phyloP scores from a whole-genome alignment of 1,284 basidiomycete genomes.

The Ceratobasidium papillatum region DNA sequence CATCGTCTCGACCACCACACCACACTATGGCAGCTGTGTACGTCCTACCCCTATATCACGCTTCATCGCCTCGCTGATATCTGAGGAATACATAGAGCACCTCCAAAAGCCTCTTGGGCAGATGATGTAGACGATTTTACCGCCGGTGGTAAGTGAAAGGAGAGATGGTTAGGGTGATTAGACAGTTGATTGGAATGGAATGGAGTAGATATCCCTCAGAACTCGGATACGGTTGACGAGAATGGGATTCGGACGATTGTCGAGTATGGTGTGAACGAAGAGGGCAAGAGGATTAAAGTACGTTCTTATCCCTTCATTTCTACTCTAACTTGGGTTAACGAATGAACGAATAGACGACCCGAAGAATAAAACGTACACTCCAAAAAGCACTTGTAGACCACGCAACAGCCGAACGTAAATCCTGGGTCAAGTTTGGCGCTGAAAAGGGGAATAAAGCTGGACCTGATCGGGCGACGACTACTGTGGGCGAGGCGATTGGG shows the following conservation, averaged over 20 bases:
- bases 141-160: neutral
- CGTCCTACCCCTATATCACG: neutral
- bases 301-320: constrained; percentile 47
- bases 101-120: constrained; percentile 78
- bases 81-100: constrained; percentile 4
- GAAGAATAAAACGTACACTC: constrained; percentile 86
- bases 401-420: constrained; percentile 90
- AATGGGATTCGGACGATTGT: constrained; percentile 89
- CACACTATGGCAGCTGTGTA: constrained; percentile 29
- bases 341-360: constrained; percentile 70
- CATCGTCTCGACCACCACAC: constrained; percentile 9
- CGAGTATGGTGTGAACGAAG: constrained; percentile 88
- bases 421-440: constrained; percentile 93
- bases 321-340: neutral
- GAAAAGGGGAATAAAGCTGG: constrained; percentile 91
- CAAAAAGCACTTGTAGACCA: constrained; percentile 95
- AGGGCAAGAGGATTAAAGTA: constrained; percentile 95
- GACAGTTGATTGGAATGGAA: neutral
- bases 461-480: constrained; percentile 94
- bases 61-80: neutral
- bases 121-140: constrained; percentile 79
- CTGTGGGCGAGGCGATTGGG: constrained; percentile 89
- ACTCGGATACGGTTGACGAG: constrained; percentile 79
- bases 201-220: constrained; percentile 55
- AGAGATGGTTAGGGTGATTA: neutral